phyloP scores from a whole-genome alignment of 202 grass and related monocot species.

The Musa balbisiana region DNA sequence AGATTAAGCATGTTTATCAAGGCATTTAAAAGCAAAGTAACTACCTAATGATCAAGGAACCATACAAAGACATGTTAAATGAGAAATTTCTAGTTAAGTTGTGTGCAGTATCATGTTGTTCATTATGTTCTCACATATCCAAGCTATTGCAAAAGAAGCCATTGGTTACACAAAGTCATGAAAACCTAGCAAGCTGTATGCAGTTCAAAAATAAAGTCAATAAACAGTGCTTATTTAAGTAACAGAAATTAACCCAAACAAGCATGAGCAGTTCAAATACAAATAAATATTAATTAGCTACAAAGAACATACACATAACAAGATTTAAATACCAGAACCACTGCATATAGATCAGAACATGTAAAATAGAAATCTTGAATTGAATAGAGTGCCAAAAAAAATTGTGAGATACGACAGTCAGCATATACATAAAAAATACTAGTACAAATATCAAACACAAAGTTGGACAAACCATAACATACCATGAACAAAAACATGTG shows the following conservation, averaged over 20 bases:
- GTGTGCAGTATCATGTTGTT: neutral
- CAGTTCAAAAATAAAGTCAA: neutral
- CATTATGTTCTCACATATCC: neutral
- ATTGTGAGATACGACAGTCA: too few species aligned
- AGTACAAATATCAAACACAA: too few species aligned
- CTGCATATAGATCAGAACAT: neutral
- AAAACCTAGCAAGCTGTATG: too few species aligned
- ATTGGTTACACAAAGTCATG: too few species aligned
- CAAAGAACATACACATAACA: neutral
- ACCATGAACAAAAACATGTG: conserved; percentile 77
- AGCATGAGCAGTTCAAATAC: too few species aligned
- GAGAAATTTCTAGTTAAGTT: too few species aligned
- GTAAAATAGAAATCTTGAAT: neutral
- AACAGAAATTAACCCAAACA: neutral
- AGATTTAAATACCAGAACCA: neutral
- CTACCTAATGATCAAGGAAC: too few species aligned
- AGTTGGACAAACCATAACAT: conserved; percentile 20
- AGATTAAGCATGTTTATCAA: neutral
- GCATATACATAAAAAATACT: too few species aligned
- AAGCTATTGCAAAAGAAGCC: too few species aligned
- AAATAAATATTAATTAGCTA: neutral
- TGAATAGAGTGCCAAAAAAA: neutral
- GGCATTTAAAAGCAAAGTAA: neutral
- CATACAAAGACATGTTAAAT: too few species aligned
- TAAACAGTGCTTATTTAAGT: neutral